Conservation (phyloP, 2,329 filamentous ascomycete species). For the Bipolaris gigantea region DNA sequence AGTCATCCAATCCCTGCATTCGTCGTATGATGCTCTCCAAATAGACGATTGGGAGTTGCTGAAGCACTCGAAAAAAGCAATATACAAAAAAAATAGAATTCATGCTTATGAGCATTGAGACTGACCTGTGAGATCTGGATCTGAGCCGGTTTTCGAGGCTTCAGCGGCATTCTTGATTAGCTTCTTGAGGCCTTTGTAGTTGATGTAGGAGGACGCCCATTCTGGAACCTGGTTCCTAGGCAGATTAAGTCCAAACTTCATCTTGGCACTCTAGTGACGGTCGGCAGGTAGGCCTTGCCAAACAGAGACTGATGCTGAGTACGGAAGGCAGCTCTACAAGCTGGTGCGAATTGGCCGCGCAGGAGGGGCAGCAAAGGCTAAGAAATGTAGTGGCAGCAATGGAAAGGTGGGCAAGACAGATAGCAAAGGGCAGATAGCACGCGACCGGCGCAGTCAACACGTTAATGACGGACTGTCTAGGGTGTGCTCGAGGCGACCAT, state of each 20-base stretch:
- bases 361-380: conserved; percentile 16
- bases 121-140: conserved; percentile 89
- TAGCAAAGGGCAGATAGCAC: conserved; percentile 13
- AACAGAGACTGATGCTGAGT: conserved; percentile 1
- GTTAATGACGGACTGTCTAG: conserved; percentile 22
- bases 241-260: conserved; percentile 60
- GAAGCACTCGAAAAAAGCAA: neutral
- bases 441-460: conserved; percentile 24
- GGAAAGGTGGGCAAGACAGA: conserved; percentile 13
- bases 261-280: conserved; percentile 19
- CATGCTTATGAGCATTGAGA: neutral
- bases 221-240: conserved; percentile 83
- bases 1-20: conserved; percentile 1
- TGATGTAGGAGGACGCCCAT: conserved; percentile 82
- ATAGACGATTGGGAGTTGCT: neutral
- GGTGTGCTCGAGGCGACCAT: conserved; percentile 29
- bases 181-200: conserved; percentile 93
- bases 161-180: conserved; percentile 80
- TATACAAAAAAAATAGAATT: neutral
- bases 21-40: neutral
- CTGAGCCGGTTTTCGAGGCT: conserved; percentile 67
- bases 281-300: neutral
- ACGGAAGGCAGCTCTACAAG: neutral
- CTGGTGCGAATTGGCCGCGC: conserved; percentile 5
- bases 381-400: conserved; percentile 13